Percentiles rank a stretch among this genome's conserved stretches.
Conservation (phyloP, 176 grass and related monocot species). For the Rhynchospora tenuis region DNA sequence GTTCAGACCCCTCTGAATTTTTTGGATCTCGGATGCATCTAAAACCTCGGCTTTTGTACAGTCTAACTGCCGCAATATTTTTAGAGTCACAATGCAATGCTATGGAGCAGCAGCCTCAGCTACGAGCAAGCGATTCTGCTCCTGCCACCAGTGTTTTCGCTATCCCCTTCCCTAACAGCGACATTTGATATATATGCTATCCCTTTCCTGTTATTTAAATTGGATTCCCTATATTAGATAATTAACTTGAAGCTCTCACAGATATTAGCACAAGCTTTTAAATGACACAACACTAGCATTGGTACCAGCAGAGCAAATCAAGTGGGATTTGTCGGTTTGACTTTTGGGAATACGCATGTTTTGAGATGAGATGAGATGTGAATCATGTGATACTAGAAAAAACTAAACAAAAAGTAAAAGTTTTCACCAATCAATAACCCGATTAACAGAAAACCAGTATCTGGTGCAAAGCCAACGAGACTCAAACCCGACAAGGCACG, state of each 20-base stretch:
- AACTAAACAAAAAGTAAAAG: too few relatives aligned
- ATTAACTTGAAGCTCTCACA: not conserved
- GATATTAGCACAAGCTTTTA: not conserved
- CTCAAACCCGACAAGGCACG: too few relatives aligned
- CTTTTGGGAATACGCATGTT: not conserved
- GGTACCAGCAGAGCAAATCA: not conserved
- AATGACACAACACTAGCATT: too few relatives aligned
- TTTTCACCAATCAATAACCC: not conserved
- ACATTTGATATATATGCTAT: slow-evolving; percentile 93
- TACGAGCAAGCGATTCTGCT: slow-evolving; percentile 60
- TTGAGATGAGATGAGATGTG: not conserved
- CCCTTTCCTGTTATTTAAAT: slow-evolving; percentile 47
- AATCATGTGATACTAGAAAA: too few relatives aligned
- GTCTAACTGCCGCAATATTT: slow-evolving; percentile 53
- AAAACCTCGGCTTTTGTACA: slow-evolving; percentile 70
- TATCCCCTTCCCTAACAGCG: slow-evolving; percentile 64
- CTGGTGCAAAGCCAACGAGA: not conserved
- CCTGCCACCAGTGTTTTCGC: slow-evolving; percentile 63
- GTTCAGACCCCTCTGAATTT: slow-evolving; percentile 53
- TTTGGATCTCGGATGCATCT: slow-evolving; percentile 60
- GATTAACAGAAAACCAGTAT: not conserved
- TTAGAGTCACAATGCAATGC: slow-evolving; percentile 75
- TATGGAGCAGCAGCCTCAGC: slow-evolving; percentile 70
- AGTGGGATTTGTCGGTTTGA: not conserved
- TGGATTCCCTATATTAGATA: not conserved